Conservation (phyloP, 1,284 basidiomycete genomes). For the Lignosus rhinocerotis region DNA sequence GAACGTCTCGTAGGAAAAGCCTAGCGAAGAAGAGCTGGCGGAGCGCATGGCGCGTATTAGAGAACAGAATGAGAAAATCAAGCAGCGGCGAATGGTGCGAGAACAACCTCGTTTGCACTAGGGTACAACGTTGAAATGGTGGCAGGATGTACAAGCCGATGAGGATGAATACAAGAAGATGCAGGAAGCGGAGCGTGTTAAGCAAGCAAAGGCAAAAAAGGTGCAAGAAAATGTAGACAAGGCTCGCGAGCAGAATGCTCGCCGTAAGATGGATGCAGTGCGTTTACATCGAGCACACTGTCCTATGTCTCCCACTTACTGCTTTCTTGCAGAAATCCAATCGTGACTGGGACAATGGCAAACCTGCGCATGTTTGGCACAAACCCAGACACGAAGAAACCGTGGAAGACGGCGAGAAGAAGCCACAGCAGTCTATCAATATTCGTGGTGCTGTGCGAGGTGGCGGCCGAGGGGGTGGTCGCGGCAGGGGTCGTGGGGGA, state of each 20-base stretch:
- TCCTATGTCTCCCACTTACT: too few relatives aligned
- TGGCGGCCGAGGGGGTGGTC: constrained; percentile 28
- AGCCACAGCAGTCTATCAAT: constrained; percentile 23
- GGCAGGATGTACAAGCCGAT: constrained; percentile 73
- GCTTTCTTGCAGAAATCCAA: constrained; percentile 43
- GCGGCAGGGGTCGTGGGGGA: constrained; percentile 30
- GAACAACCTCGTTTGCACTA: not conserved
- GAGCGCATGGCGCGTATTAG: constrained; percentile 74
- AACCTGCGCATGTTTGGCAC: constrained; percentile 50
- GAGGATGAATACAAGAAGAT: constrained; percentile 73
- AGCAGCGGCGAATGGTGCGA: constrained; percentile 66
- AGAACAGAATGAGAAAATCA: constrained; percentile 81
- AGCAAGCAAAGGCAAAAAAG: constrained; percentile 55
- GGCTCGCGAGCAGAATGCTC: constrained; percentile 73
- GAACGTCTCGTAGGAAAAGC: constrained; percentile 59
- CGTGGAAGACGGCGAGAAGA: constrained; percentile 19
- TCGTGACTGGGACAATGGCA: constrained; percentile 85
- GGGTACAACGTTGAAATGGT: not conserved
- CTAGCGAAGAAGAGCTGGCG: constrained; percentile 67
- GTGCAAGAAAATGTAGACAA: constrained; percentile 67
- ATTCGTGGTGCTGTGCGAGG: constrained; percentile 32
- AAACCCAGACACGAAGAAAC: constrained; percentile 26
- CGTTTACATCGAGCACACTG: not conserved
- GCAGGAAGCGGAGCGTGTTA: constrained; percentile 59
- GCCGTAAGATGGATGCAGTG: constrained; percentile 72